Base-by-base conservation (phyloP, 164 flowering plant genomes). In the Malania oleifera region DNA sequence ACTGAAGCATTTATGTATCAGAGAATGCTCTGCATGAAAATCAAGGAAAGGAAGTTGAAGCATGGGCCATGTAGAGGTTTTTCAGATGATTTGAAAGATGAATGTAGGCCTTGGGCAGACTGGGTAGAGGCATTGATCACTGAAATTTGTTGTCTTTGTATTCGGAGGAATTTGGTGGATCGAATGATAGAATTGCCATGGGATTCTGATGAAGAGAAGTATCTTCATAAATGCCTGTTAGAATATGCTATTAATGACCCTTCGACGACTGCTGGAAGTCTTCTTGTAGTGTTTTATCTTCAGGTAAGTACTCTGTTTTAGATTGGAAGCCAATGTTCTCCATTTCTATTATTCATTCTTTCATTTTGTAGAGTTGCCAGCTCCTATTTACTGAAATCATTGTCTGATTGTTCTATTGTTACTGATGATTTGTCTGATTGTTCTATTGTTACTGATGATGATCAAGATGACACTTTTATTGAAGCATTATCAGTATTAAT, bases 1-100 rank as follows among this genome's bases (percentile, higher is more conserved):
- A 95, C 95, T 55, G 98, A 95, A 64, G 96, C 98, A 39, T 95
- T 84, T 67, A 84, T 80, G 78, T 76, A 87, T 59, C 99, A 95
- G 70, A 85, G 96, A 70, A 69, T 54, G 65, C 73, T 84, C 34
- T 85, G 93, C 74, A 59, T 59, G 38, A 84, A 75, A 70, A 67
- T 78, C 44, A 83, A 77, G 73, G 87, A 91, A 60, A 78, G 72
- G 52, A 79, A 80, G 54, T 50, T 59, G 50, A 76, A 58, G 59
- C 72, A 53, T 68, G 79, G 73, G 54, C 29, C 75, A 15, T 65
- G 54, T 48, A 62, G 47, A 14, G 70, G 53, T 39, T 17, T 55
- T 57, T 28, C 60, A 40, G 67, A 64, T 68, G 74, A 70, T 49
- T 35, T 31, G 2, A 70, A 66, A 46, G 63, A 63, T 58, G 72